Evolutionary conservation across 768 basidiomycete genomes (phyloP).

Genomic region (Naganishia friedmannii): DNA sequence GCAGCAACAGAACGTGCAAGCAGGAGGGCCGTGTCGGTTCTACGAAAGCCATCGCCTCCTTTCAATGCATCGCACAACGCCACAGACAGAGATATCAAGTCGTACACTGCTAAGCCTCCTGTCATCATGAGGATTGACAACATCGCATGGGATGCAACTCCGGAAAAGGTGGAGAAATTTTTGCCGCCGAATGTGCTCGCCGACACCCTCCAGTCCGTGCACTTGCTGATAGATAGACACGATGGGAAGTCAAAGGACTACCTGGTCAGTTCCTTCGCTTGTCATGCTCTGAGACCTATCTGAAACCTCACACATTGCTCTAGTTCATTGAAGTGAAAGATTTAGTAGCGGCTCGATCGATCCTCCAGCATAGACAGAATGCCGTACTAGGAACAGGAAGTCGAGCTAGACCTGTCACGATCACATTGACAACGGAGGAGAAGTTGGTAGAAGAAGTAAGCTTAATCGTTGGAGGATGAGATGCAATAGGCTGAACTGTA

Average conservation of each 20-base stretch:
- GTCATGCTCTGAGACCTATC: background rate
- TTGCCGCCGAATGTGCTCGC: constrained; percentile 36
- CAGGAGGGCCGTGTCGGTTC: background rate
- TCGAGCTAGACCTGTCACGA: constrained; percentile 41
- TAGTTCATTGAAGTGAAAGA: constrained; percentile 44
- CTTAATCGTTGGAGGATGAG: background rate
- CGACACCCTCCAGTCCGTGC: constrained; percentile 37
- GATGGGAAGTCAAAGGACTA: constrained; percentile 45
- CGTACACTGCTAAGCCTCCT: background rate
- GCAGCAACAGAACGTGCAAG: background rate
- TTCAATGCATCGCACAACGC: background rate
- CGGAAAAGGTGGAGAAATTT: constrained; percentile 35
- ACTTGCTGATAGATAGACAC: constrained; percentile 39
- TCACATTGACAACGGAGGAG: constrained; percentile 36
- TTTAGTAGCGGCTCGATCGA: constrained; percentile 34
- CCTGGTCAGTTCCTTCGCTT: constrained; percentile 33
- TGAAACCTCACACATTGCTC: background rate
- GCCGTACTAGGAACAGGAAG: constrained; percentile 36
- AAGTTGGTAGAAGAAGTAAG: constrained; percentile 40
- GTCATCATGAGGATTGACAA: constrained; percentile 46
- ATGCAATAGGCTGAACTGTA: background rate
- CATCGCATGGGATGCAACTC: constrained; percentile 46
- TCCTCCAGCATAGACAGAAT: constrained; percentile 43
- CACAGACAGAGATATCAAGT: too few relatives aligned
- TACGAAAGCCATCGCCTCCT: background rate